Evolutionary conservation across 1,139 yeast species (phyloP), one percentile per base, ranked within the genome.

Genomic region (Arxiozyma bovina): DNA sequence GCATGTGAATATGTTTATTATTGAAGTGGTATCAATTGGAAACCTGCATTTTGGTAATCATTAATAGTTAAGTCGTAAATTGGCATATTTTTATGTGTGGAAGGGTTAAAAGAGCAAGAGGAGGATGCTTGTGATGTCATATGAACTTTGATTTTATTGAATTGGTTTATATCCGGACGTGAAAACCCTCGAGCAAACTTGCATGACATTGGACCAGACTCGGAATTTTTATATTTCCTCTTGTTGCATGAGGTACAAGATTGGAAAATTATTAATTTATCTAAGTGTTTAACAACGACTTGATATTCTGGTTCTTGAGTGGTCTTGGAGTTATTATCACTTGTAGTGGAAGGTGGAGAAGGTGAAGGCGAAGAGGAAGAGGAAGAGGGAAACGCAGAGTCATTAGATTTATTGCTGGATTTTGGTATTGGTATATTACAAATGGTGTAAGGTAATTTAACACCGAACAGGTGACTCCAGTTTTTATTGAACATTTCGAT

Each of bases 131-230:
- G 17, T 34, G 40, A 50, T 54, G 62, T 65, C 22, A 65, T 60
- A 50, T 63, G 63, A n/a, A 34, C 21, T 38, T 46, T 46, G 22
- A 49, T 49, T 20, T 49, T 49, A 15, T 42, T 42, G n/a, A 49
- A 49, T 27, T 25, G 40, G 18, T 49, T 49, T 43, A 65, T 66
- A 52, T 67, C 70, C 12, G 67, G 61, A 50, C 69, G 60, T 5
- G 69, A 66, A 53, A 63, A 65, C 11, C 70, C 70, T 53, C 64
- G 63, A 15, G 67, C 63, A 50, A 65, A 66, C 9, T 54, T 50
- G 50, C 70, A 67, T 9, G 40, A 34, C n/a, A 25, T 4, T 20
- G 51, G 45, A 11, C 47, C 50, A 3, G 34, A 38, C 22, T 38
- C 52, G 5, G 23, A 18, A 15, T 44, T 25, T 34, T 43, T 49